Evolutionary conservation across 2,329 filamentous ascomycete genomes (phyloP).

Genomic region (Phoma sp.): DNA sequence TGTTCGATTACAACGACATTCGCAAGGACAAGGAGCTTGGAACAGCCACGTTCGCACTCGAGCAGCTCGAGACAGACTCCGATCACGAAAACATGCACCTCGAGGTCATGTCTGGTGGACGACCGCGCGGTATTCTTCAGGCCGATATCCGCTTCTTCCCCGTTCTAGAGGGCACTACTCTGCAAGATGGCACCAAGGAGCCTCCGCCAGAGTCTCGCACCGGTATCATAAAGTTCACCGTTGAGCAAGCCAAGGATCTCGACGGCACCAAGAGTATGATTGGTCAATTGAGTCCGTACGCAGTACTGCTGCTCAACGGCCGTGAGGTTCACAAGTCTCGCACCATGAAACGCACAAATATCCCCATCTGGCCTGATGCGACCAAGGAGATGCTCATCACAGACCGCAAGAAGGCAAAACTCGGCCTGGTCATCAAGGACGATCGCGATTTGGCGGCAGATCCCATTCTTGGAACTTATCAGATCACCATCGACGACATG

Average conservation of each 20-base stretch:
- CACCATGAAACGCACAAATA: conserved; percentile 95
- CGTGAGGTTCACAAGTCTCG: conserved; percentile 89
- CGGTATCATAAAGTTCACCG: conserved; percentile 89
- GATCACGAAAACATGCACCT: conserved; percentile 85
- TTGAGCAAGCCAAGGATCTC: conserved; percentile 96
- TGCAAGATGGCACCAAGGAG: conserved; percentile 77
- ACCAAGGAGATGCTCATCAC: conserved; percentile 95
- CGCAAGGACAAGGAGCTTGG: conserved; percentile 97
- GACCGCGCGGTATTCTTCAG: conserved; percentile 78
- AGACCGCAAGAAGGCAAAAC: conserved; percentile 85
- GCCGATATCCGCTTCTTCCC: conserved; percentile 95
- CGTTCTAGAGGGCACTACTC: conserved; percentile 74
- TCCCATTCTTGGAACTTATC: conserved; percentile 86
- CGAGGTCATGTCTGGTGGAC: conserved; percentile 84
- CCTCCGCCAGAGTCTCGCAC: conserved; percentile 89
- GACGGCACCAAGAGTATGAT: conserved; percentile 92
- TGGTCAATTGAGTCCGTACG: conserved; percentile 90
- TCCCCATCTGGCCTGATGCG: conserved; percentile 93
- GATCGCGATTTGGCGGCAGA: conserved; percentile 85
- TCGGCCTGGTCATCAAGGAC: conserved; percentile 94
- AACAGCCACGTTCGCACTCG: conserved; percentile 81
- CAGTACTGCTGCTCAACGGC: conserved; percentile 84
- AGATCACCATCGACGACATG: conserved; percentile 95
- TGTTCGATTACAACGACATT: conserved; percentile 94
- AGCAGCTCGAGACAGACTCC: conserved; percentile 76